Conservation (phyloP, 805 yeast species). For the Vanderwaltozyma yarrowii region DNA sequence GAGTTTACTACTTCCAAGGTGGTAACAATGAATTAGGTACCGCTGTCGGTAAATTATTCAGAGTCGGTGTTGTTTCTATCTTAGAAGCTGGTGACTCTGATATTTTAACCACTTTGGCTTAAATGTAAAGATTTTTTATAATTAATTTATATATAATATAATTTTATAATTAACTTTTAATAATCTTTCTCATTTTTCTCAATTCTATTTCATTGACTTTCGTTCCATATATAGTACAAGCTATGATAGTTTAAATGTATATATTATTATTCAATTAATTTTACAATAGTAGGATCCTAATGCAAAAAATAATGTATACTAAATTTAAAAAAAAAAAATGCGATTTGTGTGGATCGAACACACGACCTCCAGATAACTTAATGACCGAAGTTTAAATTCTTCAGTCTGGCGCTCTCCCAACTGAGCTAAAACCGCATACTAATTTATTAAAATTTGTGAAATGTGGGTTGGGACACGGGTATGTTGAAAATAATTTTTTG, state of each 20-base stretch:
- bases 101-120: conserved; percentile 62
- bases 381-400: conserved; percentile 22
- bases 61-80: conserved; percentile 95
- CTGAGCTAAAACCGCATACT: conserved; percentile 34
- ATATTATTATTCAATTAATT: too few relatives aligned
- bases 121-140: conserved; percentile 13
- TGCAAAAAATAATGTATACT: not conserved
- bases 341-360: conserved; percentile 78
- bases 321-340: conserved; percentile 25
- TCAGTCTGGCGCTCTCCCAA: conserved; percentile 39
- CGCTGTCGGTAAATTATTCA: conserved; percentile 99
- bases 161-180: conserved; percentile 2
- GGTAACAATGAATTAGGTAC: conserved; percentile 99
- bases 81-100: conserved; percentile 99
- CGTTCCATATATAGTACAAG: too few relatives aligned
- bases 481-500: too few relatives aligned
- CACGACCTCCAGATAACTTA: conserved; percentile 59
- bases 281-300: too few relatives aligned
- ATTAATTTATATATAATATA: conserved; percentile 2
- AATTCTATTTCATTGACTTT: too few relatives aligned
- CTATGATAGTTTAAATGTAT: too few relatives aligned
- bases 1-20: conserved; percentile 97
- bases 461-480: too few relatives aligned
- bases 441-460: not conserved
- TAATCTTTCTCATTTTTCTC: not conserved